Evolutionary conservation across 2,329 filamentous ascomycete species (phyloP), one percentile per base, ranked within the genome.

Genomic region (Ceratocystis albifundus): DNA sequence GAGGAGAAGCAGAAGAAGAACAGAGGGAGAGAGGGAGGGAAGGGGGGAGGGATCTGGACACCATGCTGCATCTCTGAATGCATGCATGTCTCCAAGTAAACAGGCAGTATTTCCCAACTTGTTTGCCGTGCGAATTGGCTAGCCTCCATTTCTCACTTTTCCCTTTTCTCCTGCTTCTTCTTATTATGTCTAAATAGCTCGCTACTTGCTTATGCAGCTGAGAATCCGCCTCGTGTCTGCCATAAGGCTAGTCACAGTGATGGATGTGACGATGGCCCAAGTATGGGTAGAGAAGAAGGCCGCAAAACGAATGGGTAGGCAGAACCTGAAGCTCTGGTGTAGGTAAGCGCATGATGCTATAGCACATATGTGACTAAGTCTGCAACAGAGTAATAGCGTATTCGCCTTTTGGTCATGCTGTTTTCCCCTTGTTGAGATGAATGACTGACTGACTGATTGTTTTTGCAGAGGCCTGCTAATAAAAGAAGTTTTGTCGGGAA

Each of bases 161-260:
- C 50, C 25, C 50, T 28, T 57, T 30, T 57, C 53, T 30, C 50
- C 8, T 55, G 20, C 22, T 22, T 57, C 53, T 57, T 28, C 3
- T 57, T 57, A 12, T 57, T 28, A 17, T 22, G 25, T 22, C 53
- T 15, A 57, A 30, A 30, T 15, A 15, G 22, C 25, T 28, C 32
- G 32, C 32, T 36, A 10, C 32, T 12, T 36, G 32, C 32, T 36
- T 36, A 1, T 36, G 8, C 32, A 57, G 53, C 53, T 57, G 53
- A 57, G 32, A 57, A 57, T 12, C 53, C 32, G 32, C 25, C 53
- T 57, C 53, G 53, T 57, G 53, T 57, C 53, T 57, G 53, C 53
- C 53, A 57, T 57, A 25, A 57, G 53, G 53, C 53, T 57, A 10
- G 53, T 32, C 25, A 57, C 25, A 57, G 53, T 32, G 17, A 57